Percentiles rank a stretch among this genome's conserved stretches.
phyloP scores from a whole-genome alignment of 306 rosid genomes.

The Prunus mira region DNA sequence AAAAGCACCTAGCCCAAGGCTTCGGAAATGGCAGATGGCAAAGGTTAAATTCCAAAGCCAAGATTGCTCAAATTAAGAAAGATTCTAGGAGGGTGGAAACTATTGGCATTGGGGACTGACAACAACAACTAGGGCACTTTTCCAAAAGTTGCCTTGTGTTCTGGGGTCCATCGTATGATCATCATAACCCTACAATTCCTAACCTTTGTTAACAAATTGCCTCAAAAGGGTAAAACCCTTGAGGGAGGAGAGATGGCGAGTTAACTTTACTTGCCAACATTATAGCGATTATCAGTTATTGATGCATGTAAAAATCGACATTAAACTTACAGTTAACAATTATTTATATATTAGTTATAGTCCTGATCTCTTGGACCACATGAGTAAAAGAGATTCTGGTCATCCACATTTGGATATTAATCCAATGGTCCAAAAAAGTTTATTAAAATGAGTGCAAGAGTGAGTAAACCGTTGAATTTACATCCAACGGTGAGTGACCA shows the following conservation, averaged over 20 bases:
- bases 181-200: conserved; percentile 11
- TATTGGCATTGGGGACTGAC: not conserved
- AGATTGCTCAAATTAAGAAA: conserved; percentile 7
- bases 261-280: no score
- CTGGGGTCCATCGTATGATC: conserved; percentile 8
- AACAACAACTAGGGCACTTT: not conserved
- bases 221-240: not conserved
- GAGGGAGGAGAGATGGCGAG: no score
- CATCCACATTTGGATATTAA: no score
- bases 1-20: conserved; percentile 11
- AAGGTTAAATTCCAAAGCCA: conserved; percentile 1
- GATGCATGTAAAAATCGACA: not conserved
- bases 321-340: no score
- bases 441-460: no score
- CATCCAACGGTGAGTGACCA: no score
- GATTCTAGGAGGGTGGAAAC: not conserved
- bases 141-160: not conserved
- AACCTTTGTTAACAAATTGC: not conserved
- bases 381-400: no score
- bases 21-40: not conserved
- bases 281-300: not conserved
- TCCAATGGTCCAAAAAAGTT: no score
- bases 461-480: no score
- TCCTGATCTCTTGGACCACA: no score
- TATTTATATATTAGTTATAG: no score